These are phyloP conservation scores for Phytopythium cucurbitacearum DNA, from an alignment of 352 stramenopile genomes.

Conservation along the genomic window DNA sequence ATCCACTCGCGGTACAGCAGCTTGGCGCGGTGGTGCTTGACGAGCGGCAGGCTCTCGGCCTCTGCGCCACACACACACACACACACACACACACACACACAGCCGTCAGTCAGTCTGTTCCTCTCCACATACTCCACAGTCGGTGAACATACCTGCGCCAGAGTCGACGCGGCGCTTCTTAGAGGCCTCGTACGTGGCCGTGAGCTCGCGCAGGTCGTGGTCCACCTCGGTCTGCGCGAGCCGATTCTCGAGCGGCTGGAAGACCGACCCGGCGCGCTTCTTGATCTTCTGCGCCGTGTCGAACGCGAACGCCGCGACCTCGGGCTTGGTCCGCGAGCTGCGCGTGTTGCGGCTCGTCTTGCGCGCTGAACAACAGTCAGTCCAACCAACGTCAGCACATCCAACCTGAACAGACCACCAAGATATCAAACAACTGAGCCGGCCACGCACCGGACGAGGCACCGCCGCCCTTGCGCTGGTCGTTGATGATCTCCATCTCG, in stretches of 20 bases:
- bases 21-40: conserved; percentile 69
- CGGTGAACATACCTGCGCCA: conserved; percentile 11
- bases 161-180: conserved; percentile 71
- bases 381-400: background rate
- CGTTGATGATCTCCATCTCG: conserved; percentile 79
- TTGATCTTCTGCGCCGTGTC: conserved; percentile 69
- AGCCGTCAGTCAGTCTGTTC: conserved; percentile 6
- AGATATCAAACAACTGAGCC: conserved; percentile 6
- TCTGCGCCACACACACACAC: conserved; percentile 24
- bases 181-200: conserved; percentile 33
- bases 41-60: conserved; percentile 31
- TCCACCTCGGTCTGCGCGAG: conserved; percentile 70
- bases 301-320: conserved; percentile 23
- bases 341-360: conserved; percentile 74
- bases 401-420: background rate
- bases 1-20: conserved; percentile 73
- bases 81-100: too few species aligned
- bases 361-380: conserved; percentile 24
- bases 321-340: conserved; percentile 59
- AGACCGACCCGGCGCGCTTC: conserved; percentile 60
- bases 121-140: too few species aligned
- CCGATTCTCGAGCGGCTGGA: conserved; percentile 66
- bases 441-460: conserved; percentile 24
- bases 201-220: conserved; percentile 62
- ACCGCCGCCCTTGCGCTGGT: conserved; percentile 61